Evolutionary conservation across 2,329 filamentous ascomycete genomes (phyloP), one percentile per base, ranked within the genome.

Genomic region (Ascocoryne sarcoides): DNA sequence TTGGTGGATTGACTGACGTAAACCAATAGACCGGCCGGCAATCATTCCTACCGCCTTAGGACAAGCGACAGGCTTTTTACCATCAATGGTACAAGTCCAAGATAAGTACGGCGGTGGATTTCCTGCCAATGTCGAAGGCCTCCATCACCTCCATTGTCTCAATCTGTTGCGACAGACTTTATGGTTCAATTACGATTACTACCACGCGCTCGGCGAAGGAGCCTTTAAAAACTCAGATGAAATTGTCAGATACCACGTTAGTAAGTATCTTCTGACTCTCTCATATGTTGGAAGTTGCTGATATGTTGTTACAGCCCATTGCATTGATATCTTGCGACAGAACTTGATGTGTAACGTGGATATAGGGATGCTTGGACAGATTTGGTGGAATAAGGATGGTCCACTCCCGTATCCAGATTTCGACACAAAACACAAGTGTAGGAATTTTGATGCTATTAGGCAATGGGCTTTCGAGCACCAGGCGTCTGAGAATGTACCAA

Each of bases 311-410:
- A 19, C 37, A 69, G 67, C 68, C 3, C 70, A 75, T 46, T 75
- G 71, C 44, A 55, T 75, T 5, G 71, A 75, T 44, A 69, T 70
- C 16, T 36, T 75, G 32, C 63, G 69, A 15, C 69, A 75, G 49
- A 65, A 73, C 38, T 57, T 75, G 10, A 74, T 73, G 68, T 76
- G 70, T 50, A 67, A 61, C 0, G 58, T 67, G 1, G 70, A 74
- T 42, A 58, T 69, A 12, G 70, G 68, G 2, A 63, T 75, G 1
- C 56, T 73, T 1, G 69, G 69, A 4, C 69, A 73, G 43, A 58
- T 73, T n/a, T 75, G 71, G 71, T 66, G 65, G 41, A 61, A 70
- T 12, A 52, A 50, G n/a, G 45, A 55, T 10, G 55, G 59, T 4
- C 61, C 63, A 10, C 42, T 29, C 16, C 38, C 51, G 12, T 73